Percentiles rank a stretch among this genome's conserved stretches.
phyloP scores from a whole-genome alignment of 768 basidiomycete genomes.

The Sporobolomyces pararoseus region DNA sequence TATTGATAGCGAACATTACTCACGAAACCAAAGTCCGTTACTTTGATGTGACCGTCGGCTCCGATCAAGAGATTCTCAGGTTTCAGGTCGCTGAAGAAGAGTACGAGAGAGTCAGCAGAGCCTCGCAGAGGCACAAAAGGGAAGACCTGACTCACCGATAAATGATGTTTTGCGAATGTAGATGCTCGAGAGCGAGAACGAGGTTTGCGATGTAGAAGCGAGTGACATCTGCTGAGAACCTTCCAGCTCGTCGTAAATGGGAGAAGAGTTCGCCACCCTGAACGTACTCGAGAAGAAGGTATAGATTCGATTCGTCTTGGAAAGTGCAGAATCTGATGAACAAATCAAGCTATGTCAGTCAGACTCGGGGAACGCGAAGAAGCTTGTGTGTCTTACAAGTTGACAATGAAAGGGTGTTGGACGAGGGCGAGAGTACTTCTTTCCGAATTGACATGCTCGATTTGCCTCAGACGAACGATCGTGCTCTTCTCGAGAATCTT shows the following conservation, averaged over 20 bases:
- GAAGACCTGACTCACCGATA: conserved; percentile 52
- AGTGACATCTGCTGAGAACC: conserved; percentile 94
- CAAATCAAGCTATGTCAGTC: not conserved
- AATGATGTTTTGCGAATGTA: conserved; percentile 94
- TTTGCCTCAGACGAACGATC: conserved; percentile 81
- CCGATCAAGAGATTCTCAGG: conserved; percentile 98
- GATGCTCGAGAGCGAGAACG: conserved; percentile 86
- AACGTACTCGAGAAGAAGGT: conserved; percentile 76
- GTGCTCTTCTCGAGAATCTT: conserved; percentile 83
- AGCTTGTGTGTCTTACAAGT: conserved; percentile 63
- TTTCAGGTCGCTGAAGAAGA: conserved; percentile 74
- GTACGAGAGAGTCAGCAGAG: not conserved
- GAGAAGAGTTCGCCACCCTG: conserved; percentile 93
- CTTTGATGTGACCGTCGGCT: conserved; percentile 79
- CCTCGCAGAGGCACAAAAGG: too few species aligned
- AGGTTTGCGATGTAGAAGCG: conserved; percentile 97
- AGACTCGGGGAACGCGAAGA: not conserved
- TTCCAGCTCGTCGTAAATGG: conserved; percentile 77
- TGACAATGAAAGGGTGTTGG: conserved; percentile 91
- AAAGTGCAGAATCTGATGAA: conserved; percentile 58
- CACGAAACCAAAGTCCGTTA: conserved; percentile 91
- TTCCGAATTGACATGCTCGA: conserved; percentile 97
- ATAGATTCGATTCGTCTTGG: conserved; percentile 93
- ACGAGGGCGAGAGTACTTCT: conserved; percentile 86
- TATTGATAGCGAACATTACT: too few species aligned